phyloP scores from a whole-genome alignment of 345 rosid genomes.

The Hirschfeldia incana region DNA sequence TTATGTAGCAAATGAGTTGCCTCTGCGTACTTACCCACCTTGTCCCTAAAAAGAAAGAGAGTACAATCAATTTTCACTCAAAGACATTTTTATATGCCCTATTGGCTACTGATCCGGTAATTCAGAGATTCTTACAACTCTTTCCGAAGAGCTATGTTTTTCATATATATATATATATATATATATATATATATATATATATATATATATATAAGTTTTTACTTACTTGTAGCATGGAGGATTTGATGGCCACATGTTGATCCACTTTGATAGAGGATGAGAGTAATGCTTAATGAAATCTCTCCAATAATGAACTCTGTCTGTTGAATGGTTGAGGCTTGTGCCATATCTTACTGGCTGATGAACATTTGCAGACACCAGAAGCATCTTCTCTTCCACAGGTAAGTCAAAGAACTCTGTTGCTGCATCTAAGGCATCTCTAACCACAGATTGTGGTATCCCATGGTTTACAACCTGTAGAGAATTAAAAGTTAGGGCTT shows the following conservation, averaged over 20 bases:
- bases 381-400: constrained; percentile 53
- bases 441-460: constrained; percentile 40
- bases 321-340: constrained; percentile 54
- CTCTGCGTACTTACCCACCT: constrained; percentile 54
- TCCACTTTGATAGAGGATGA: constrained; percentile 62
- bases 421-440: constrained; percentile 51
- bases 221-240: constrained; percentile 66
- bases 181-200: not conserved
- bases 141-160: not conserved
- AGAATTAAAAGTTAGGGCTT: constrained; percentile 21
- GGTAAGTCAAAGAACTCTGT: constrained; percentile 58
- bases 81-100: not conserved
- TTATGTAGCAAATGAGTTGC: constrained; percentile 49
- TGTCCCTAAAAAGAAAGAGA: constrained; percentile 41
- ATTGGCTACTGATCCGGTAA: not conserved
- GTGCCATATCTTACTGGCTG: constrained; percentile 63
- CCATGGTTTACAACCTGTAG: constrained; percentile 57
- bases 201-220: not conserved
- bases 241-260: constrained; percentile 60
- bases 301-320: constrained; percentile 62
- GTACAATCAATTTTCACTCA: constrained; percentile 8
- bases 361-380: constrained; percentile 49
- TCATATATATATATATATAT: not conserved
- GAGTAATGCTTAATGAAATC: constrained; percentile 67
- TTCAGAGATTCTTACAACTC: not conserved